Conservation (phyloP, 495 filamentous ascomycete genomes). For the Talaromyces liani region DNA sequence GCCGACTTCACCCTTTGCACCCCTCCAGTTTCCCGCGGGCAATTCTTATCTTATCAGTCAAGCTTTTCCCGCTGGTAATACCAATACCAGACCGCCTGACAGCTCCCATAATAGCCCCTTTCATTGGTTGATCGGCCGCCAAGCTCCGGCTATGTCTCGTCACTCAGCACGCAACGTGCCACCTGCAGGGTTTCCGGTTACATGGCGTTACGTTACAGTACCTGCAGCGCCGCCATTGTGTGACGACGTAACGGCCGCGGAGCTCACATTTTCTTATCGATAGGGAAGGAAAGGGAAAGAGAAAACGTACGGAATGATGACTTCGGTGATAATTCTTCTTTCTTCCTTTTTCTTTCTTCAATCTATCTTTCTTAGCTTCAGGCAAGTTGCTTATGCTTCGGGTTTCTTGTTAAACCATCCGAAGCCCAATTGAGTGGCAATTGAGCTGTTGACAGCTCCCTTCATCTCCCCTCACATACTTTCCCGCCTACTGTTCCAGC, state of each 20-base stretch:
- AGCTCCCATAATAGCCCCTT: background rate
- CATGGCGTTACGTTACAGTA: background rate
- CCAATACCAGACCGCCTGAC: background rate
- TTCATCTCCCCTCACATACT: constrained; percentile 13
- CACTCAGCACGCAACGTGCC: background rate
- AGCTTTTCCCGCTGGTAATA: constrained; percentile 1
- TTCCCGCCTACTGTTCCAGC: constrained; percentile 9
- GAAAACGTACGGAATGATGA: background rate
- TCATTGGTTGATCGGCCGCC: background rate
- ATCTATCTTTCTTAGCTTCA: constrained; percentile 5
- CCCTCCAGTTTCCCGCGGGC: constrained; percentile 7
- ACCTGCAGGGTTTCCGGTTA: background rate
- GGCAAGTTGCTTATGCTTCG: constrained; percentile 8
- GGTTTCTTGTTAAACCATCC: constrained; percentile 12
- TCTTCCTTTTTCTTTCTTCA: constrained; percentile 25
- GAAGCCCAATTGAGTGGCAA: background rate
- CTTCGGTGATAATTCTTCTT: constrained; percentile 7
- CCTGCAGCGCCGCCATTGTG: background rate
- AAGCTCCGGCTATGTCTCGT: background rate
- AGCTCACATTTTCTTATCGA: constrained; percentile 4
- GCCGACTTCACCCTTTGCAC: constrained; percentile 1
- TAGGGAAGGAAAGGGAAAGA: background rate
- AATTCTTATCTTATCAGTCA: constrained; percentile 8
- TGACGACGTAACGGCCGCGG: background rate
- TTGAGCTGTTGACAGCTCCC: constrained; percentile 9